A percentile compares a stretch with the other conserved stretches of the same genome.
Evolutionary conservation across 345 rosid genomes (phyloP).

Genomic region (Gossypium turneri): DNA sequence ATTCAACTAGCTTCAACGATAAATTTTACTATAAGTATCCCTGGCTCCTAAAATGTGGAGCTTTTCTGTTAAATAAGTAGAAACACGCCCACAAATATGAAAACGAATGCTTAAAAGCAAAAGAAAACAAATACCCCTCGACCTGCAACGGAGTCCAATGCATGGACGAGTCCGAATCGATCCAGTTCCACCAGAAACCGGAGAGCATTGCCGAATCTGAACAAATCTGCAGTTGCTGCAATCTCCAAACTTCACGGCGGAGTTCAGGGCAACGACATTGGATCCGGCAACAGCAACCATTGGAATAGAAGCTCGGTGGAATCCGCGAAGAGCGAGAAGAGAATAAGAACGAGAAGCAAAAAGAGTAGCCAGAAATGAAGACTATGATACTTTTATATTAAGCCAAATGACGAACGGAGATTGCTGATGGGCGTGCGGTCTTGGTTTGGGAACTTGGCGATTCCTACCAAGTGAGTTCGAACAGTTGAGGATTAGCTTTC

Average conservation of each 20-base stretch:
- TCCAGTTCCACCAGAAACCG: conserved; percentile 26
- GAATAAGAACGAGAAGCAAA: conserved; percentile 20
- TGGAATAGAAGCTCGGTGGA: conserved; percentile 25
- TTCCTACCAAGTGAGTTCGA: conserved; percentile 23
- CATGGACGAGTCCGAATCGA: conserved; percentile 32
- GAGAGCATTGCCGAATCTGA: conserved; percentile 46
- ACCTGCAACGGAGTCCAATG: conserved; percentile 37
- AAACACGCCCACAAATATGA: neutral
- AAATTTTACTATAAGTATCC: neutral
- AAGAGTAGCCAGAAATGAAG: conserved; percentile 39
- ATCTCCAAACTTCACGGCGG: conserved; percentile 30
- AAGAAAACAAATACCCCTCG: conserved; percentile 42
- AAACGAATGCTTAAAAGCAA: neutral
- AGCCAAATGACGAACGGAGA: neutral
- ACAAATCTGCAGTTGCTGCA: conserved; percentile 30
- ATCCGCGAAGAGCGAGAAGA: conserved; percentile 26
- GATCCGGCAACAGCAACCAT: conserved; percentile 67
- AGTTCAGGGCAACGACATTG: conserved; percentile 42
- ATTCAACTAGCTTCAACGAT: neutral
- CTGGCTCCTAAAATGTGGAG: neutral
- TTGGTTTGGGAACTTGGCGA: conserved; percentile 46
- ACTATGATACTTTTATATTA: neutral
- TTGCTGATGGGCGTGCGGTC: neutral
- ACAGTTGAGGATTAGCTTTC: neutral
- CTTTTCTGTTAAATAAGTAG: neutral